phyloP scores from a whole-genome alignment of 2,329 filamentous ascomycete species.

The Apiospora rasikravindrae region DNA sequence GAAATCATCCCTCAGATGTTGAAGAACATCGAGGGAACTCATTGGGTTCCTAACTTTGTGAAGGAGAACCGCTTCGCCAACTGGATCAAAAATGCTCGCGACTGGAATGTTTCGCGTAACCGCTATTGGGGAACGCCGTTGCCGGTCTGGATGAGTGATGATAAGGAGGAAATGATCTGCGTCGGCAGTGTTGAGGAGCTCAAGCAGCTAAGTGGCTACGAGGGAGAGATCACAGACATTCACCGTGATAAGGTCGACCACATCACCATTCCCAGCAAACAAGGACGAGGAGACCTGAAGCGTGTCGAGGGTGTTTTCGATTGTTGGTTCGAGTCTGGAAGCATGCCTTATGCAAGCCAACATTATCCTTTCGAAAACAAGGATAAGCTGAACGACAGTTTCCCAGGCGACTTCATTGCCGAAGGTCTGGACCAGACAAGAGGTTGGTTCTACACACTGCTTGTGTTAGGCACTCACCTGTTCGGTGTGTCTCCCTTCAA shows the following conservation, averaged over 20 bases:
- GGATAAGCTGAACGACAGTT: constrained; percentile 78
- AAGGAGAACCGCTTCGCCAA: constrained; percentile 90
- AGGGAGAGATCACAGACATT: constrained; percentile 82
- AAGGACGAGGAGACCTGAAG: constrained; percentile 81
- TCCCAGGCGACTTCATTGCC: constrained; percentile 93
- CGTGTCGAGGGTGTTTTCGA: constrained; percentile 91
- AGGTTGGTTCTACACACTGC: constrained; percentile 95
- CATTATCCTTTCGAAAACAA: constrained; percentile 94
- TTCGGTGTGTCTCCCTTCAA: constrained; percentile 87
- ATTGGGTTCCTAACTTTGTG: constrained; percentile 90
- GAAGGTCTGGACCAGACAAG: constrained; percentile 93
- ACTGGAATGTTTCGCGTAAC: constrained; percentile 95
- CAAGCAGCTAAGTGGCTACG: constrained; percentile 83
- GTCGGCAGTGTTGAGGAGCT: constrained; percentile 85
- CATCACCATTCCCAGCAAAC: constrained; percentile 90
- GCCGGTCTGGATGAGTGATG: constrained; percentile 89
- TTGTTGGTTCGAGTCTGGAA: constrained; percentile 96
- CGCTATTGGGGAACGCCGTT: constrained; percentile 96
- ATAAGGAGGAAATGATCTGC: constrained; percentile 84
- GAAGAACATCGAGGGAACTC: constrained; percentile 84
- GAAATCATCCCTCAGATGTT: constrained; percentile 86
- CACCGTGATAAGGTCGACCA: constrained; percentile 93
- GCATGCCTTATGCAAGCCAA: constrained; percentile 90
- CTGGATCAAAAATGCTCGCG: constrained; percentile 89
- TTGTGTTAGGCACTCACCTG: constrained; percentile 86